Base-by-base conservation (phyloP, 2,329 filamentous ascomycete species). In the Microsporum ferrugineum region DNA sequence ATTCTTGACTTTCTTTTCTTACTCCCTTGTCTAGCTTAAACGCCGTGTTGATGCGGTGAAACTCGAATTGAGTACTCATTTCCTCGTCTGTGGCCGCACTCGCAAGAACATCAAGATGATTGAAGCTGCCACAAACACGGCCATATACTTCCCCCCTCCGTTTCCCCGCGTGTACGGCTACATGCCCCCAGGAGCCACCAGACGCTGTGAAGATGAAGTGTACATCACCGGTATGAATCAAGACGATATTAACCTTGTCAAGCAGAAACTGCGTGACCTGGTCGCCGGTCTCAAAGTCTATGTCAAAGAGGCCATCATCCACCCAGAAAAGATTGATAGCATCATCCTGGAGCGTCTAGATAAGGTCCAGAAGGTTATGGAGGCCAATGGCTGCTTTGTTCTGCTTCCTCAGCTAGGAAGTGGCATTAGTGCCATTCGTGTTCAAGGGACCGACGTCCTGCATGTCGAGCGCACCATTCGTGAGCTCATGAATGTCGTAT, bases 71-170 rank as follows among this genome's bases (percentile, higher is more conserved):
- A 89, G 90, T 31, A 83, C 96, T 71, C 94, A 99, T 72, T 94
- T 91, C 62, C 81, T 96, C 60, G 86, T 97, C 57, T 96, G 91
- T 72, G 94, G 94, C 57, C 88, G 94, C 57, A 92, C 91, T 67
- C 84, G 94, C 67, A 95, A 96, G 79, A 96, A 96, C 73, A 96
- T 99, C 78, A 97, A 97, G 78, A 79, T 94, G 69, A 96, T 99
- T 70, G 94, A 99, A 75, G 95, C 94, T 12, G 85, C 88, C 33
- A 97, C 94, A 12, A 90, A 91, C 69, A 97, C 94, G 6, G 92
- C 94, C 65, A 97, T 99, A 69, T 99, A 99, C 77, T 97, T 99
- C 71, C 94, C 94, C 33, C 91, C 91, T 5, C 88, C 92, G 0
- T 97, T 97, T 72, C 91, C 92, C 12, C 86, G 88, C 62, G 86